Base-by-base conservation (phyloP, 768 basidiomycete genomes). In the Amanita brunnescens region DNA sequence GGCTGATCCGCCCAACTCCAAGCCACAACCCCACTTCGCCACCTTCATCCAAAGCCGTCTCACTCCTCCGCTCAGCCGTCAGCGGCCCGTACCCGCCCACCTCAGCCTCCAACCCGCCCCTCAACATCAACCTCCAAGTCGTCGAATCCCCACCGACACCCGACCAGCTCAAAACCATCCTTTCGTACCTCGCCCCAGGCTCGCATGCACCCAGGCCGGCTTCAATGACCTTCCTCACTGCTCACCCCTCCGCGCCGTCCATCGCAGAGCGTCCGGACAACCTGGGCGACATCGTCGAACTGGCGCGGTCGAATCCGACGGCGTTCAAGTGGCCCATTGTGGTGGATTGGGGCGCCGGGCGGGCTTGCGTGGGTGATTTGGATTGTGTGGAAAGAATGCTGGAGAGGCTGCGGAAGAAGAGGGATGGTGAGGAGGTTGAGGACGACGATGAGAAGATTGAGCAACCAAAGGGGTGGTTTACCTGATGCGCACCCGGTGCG, bases 301-400 rank as follows among this genome's bases (percentile, higher is more conserved):
- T 87, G 8, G 85, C 72, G 0, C 57, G 67, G 39, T 69, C 71
- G 63, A 80, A 81, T 51, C 83, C 81, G 1, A 71, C 70, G 12
- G 79, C 77, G 13, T 64, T 88, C 57, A 86, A 80, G 56, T 90
- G 85, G 86, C 87, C 87, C 0, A 75, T 90, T 41, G 84, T 90
- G 0, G 87, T 90, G 1, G 81, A 90, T 57, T 90, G 87, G 87
- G 66, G 70, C 13, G 75, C 71, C 20, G 87, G 87, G 1, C 72
- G 72, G 37, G 85, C 79, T 8, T 74, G 75, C 16, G 66, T 88
- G 0, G 87, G 87, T 0, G 79, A 84, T 53, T 69, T 81, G 14
- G 83, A 86, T 5, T 81, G 81, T 16, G 87, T 87, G n/a, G 77
- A 75, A 49, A 60, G 61, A 1, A 83, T 90, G 13, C 59, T 90